A percentile compares a stretch with the other conserved stretches of the same genome.
Evolutionary conservation across 768 basidiomycete species (phyloP).

Genomic region (Russula abietina): DNA sequence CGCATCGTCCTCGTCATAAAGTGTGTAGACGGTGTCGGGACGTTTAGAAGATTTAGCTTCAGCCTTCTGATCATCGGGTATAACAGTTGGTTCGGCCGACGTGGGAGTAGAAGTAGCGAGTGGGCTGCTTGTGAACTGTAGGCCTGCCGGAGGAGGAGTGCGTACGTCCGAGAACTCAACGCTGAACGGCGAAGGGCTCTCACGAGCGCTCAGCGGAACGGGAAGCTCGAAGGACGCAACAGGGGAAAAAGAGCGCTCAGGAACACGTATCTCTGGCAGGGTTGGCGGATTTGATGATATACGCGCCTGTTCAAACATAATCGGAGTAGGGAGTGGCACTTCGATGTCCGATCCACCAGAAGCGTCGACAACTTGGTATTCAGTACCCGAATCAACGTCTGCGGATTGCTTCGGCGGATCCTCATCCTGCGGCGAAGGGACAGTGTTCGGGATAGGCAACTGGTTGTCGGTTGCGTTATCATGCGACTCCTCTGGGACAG

Average conservation of each 20-base stretch:
- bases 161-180: slow-evolving; percentile 24
- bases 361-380: background rate
- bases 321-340: slow-evolving; percentile 30
- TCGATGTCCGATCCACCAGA: slow-evolving; percentile 20
- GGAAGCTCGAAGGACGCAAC: slow-evolving; percentile 31
- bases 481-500: slow-evolving; percentile 26
- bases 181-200: slow-evolving; percentile 28
- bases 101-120: slow-evolving; percentile 16
- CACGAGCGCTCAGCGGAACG: slow-evolving; percentile 20
- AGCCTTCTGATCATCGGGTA: slow-evolving; percentile 20
- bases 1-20: slow-evolving; percentile 60
- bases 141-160: slow-evolving; percentile 23
- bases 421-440: slow-evolving; percentile 1
- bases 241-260: slow-evolving; percentile 40
- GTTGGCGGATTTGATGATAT: slow-evolving; percentile 47
- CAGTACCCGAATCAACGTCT: slow-evolving; percentile 27
- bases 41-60: slow-evolving; percentile 31
- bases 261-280: slow-evolving; percentile 47
- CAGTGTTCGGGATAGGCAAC: background rate
- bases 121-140: slow-evolving; percentile 24
- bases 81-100: slow-evolving; percentile 8
- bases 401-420: slow-evolving; percentile 27
- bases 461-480: slow-evolving; percentile 14
- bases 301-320: slow-evolving; percentile 35
- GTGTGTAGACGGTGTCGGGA: slow-evolving; percentile 44